A percentile compares a stretch with the other conserved stretches of the same genome.
Evolutionary conservation across 176 grass and related monocot species (phyloP).

Genomic region (Saccharum officinarum): DNA sequence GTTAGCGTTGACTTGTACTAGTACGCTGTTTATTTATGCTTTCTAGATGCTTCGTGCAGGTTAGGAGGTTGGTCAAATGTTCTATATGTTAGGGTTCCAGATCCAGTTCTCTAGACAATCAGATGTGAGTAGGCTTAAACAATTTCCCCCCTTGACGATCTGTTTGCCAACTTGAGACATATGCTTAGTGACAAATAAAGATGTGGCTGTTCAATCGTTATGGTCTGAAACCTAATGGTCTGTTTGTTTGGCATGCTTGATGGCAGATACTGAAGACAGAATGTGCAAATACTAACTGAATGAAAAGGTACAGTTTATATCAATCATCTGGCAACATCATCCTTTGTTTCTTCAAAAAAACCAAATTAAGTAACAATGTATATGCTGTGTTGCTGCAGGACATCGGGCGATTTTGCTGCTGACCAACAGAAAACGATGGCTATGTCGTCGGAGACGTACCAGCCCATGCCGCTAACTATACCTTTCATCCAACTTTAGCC

Average conservation of each 20-base stretch:
- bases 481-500: conserved; percentile 17
- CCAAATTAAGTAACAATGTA: background rate
- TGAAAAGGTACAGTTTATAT: conserved; percentile 38
- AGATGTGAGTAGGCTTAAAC: conserved; percentile 36
- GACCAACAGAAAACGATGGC: conserved; percentile 4
- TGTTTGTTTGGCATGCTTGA: conserved; percentile 13
- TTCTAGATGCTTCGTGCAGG: background rate
- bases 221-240: conserved; percentile 16
- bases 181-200: conserved; percentile 20
- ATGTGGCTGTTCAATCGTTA: conserved; percentile 17
- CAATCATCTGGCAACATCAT: background rate
- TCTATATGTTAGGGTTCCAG: conserved; percentile 41
- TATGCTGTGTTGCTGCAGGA: conserved; percentile 32
- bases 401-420: conserved; percentile 61
- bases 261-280: conserved; percentile 35
- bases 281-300: conserved; percentile 66
- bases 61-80: conserved; percentile 36
- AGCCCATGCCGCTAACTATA: conserved; percentile 53
- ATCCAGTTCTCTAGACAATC: conserved; percentile 34
- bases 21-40: conserved; percentile 22
- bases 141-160: background rate
- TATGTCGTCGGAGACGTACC: conserved; percentile 27
- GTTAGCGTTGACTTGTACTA: background rate
- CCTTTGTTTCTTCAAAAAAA: background rate
- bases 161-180: conserved; percentile 33